Base-by-base conservation (phyloP, 2,329 filamentous ascomycete genomes). In the Penicillium sp. region DNA sequence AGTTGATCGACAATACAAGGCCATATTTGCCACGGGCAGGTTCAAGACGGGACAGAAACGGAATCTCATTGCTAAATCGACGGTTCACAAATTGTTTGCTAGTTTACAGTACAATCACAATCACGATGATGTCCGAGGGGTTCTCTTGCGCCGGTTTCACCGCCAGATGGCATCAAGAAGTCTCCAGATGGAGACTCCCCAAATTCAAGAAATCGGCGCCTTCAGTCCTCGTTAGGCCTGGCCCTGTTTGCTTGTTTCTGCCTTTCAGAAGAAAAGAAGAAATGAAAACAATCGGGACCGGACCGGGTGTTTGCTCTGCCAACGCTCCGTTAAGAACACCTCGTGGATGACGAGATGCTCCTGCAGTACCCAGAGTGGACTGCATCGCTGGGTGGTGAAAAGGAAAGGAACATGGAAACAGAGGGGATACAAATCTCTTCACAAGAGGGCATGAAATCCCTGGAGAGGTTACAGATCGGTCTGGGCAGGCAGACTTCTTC, bases 291-390 rank as follows among this genome's bases (percentile, higher is more conserved):
- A 58, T 27, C 55, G 43, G 50, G 55, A 66, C 59, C 66, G 56
- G 58, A 60, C 51, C 59, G 59, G 59, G 41, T 65, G 47, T 75
- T 73, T 80, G 66, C 79, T 90, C 81, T 92, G 74, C 89, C 89
- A 90, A 89, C 87, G 89, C 86, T 91, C 89, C 89, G 89, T 91
- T 91, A 89, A 88, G 87, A 82, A 79, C 82, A 81, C 79, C 83
- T 85, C 84, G 85, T 89, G 80, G 83, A 60, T 65, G 60, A 81
- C 87, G 85, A 82, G 78, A 79, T 84, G 86, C 81, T 83, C 89
- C 84, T 88, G 89, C 88, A 84, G 82, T 83, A 88, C 85, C 82
- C 84, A 83, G 78, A 82, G 86, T 86, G 76, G 73, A 73, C 83
- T 87, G 88, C 88, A 90, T 87, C 89, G 85, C 81, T 89, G 88